Conservation (phyloP, 371 early-diverging fungal genomes). For the Circinella minor region DNA sequence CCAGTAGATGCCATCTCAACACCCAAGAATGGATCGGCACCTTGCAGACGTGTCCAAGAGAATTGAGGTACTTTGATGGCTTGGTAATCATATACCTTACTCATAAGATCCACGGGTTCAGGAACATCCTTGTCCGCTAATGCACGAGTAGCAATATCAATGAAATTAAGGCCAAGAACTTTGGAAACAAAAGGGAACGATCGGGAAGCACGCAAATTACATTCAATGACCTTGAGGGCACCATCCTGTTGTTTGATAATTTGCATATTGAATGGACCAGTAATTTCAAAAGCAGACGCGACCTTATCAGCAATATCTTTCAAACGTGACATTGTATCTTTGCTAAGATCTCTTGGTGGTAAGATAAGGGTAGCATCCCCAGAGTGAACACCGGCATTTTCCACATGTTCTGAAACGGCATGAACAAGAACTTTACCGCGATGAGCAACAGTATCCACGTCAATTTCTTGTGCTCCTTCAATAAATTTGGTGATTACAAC, state of each 20-base stretch:
- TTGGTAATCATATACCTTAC: conserved; percentile 65
- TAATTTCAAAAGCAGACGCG: conserved; percentile 86
- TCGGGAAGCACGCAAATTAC: conserved; percentile 94
- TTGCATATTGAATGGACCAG: conserved; percentile 96
- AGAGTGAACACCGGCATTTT: conserved; percentile 95
- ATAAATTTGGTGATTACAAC: conserved; percentile 95
- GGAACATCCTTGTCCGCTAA: conserved; percentile 66
- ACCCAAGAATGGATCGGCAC: conserved; percentile 94
- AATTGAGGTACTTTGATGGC: conserved; percentile 94
- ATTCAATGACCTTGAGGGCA: conserved; percentile 91
- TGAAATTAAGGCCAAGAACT: conserved; percentile 88
- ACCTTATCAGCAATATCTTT: conserved; percentile 84
- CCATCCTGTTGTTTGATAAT: conserved; percentile 67
- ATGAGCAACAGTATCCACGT: conserved; percentile 91
- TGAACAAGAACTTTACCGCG: conserved; percentile 82
- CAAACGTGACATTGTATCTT: conserved; percentile 59
- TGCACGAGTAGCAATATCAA: conserved; percentile 88
- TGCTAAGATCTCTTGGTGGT: conserved; percentile 77
- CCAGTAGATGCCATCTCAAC: conserved; percentile 98
- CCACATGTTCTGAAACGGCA: conserved; percentile 92
- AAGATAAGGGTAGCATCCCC: conserved; percentile 93
- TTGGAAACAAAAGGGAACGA: conserved; percentile 97
- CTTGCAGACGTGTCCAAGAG: conserved; percentile 90
- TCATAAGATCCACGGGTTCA: conserved; percentile 73
- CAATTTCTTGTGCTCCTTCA: conserved; percentile 88